These are phyloP conservation scores for Tricholoma sp. DNA, from an alignment of 768 basidiomycete genomes.

Conservation along the genomic window DNA sequence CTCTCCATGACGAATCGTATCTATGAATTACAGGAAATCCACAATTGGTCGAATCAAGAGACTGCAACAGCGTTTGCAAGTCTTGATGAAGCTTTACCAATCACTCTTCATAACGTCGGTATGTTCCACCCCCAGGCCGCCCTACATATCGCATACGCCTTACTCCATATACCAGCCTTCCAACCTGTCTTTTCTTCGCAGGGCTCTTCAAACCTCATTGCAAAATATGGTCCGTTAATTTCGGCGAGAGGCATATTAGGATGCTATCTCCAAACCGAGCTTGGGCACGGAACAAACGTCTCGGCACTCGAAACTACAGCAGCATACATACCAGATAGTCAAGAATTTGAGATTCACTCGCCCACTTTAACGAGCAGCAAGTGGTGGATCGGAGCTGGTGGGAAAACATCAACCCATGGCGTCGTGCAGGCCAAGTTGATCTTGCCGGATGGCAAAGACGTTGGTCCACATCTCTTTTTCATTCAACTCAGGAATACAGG, in stretches of 20 bases:
- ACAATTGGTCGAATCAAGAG: conserved; percentile 50
- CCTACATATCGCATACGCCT: conserved; percentile 2
- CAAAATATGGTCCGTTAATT: conserved; percentile 46
- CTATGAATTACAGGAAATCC: conserved; percentile 49
- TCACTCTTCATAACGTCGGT: conserved; percentile 36
- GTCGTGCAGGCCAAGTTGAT: conserved; percentile 73
- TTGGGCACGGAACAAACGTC: conserved; percentile 76
- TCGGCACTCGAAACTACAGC: conserved; percentile 68
- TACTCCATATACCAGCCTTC: conserved; percentile 41
- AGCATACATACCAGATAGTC: conserved; percentile 59
- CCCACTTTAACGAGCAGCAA: conserved; percentile 72
- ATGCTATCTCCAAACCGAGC: conserved; percentile 74
- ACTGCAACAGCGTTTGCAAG: conserved; percentile 38
- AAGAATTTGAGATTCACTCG: conserved; percentile 72
- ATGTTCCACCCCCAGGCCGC: conserved; percentile 9
- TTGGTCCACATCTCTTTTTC: conserved; percentile 74
- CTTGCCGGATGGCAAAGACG: conserved; percentile 51
- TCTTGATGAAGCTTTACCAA: conserved; percentile 50
- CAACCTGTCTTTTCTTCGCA: conserved; percentile 64
- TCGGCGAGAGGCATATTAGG: conserved; percentile 57
- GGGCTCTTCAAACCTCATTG: conserved; percentile 47
- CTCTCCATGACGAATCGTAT: conserved; percentile 51
- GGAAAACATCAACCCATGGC: conserved; percentile 69
- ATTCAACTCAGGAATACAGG: conserved; percentile 62
- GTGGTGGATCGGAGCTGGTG: conserved; percentile 79